phyloP scores from a whole-genome alignment of 768 basidiomycete species.

The Boletus vermiculosoides region DNA sequence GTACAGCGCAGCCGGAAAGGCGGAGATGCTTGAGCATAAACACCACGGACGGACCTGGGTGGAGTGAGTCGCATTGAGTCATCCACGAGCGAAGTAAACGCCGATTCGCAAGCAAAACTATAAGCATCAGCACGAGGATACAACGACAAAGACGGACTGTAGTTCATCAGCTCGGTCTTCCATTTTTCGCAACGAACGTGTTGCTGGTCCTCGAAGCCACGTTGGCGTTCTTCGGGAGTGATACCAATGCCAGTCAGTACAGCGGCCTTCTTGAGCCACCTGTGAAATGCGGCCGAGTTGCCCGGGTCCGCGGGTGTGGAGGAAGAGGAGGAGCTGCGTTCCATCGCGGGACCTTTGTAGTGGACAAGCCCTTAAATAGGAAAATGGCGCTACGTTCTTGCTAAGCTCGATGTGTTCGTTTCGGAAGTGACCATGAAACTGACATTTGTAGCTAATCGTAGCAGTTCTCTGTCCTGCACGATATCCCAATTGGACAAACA shows the following conservation, averaged over 20 bases:
- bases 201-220: conserved; percentile 35
- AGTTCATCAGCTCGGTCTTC: conserved; percentile 65
- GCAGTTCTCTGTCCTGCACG: no score
- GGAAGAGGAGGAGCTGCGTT: conserved; percentile 22
- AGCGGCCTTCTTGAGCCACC: conserved; percentile 51
- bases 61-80: neutral
- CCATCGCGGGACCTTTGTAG: conserved; percentile 26
- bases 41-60: conserved; percentile 74
- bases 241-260: conserved; percentile 52
- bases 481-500: no score
- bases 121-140: conserved; percentile 11
- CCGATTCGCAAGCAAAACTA: conserved; percentile 9
- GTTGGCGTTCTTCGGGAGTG: conserved; percentile 41
- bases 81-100: conserved; percentile 1
- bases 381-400: neutral
- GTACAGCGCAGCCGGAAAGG: conserved; percentile 68
- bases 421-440: no score
- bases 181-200: conserved; percentile 62
- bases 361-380: conserved; percentile 2
- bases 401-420: neutral
- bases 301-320: conserved; percentile 22
- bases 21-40: conserved; percentile 94
- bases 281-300: conserved; percentile 39
- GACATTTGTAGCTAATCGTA: no score
- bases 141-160: conserved; percentile 49